Percentiles rank a stretch among this genome's conserved stretches.
Evolutionary conservation across 768 basidiomycete species (phyloP).

Genomic region (Boletus edulis): DNA sequence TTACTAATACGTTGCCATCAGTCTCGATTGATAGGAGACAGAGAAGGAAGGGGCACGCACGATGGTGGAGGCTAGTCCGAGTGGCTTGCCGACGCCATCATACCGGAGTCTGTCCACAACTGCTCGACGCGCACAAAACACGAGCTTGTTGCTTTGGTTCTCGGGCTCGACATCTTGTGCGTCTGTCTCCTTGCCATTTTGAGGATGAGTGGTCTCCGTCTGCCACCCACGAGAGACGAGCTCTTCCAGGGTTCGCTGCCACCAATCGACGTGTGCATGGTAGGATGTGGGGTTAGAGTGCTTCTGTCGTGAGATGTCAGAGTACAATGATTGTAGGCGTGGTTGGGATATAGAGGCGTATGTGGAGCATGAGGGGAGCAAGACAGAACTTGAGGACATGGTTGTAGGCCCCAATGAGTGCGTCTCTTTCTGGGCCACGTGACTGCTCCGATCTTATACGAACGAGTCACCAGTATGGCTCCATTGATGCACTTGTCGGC

Average conservation of each 20-base stretch:
- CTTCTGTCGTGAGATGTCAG: conserved; percentile 83
- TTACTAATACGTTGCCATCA: conserved; percentile 46
- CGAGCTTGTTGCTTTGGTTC: conserved; percentile 46
- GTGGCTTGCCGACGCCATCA: conserved; percentile 72
- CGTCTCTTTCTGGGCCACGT: conserved; percentile 15
- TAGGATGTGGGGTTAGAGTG: conserved; percentile 82
- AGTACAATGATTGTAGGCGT: conserved; percentile 79
- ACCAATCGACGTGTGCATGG: conserved; percentile 83
- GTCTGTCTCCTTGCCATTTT: conserved; percentile 10
- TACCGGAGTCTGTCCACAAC: conserved; percentile 61
- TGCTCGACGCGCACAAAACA: conserved; percentile 53
- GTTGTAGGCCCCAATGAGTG: conserved; percentile 4
- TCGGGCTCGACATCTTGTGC: conserved; percentile 6
- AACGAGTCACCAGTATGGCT: no score
- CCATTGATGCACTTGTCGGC: no score
- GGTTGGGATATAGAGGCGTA: conserved; percentile 33
- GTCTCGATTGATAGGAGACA: conserved; percentile 2
- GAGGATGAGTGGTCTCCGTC: conserved; percentile 13
- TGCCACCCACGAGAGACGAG: conserved; percentile 61
- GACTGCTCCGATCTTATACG: not conserved
- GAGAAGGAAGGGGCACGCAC: conserved; percentile 46
- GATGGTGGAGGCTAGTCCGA: conserved; percentile 67
- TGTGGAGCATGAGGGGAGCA: conserved; percentile 25
- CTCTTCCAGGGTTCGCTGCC: conserved; percentile 66
- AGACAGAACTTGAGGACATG: conserved; percentile 18